Percentiles rank a stretch among this genome's conserved stretches.
phyloP scores from a whole-genome alignment of 805 yeast species.

The Yarrowia osloensis region DNA sequence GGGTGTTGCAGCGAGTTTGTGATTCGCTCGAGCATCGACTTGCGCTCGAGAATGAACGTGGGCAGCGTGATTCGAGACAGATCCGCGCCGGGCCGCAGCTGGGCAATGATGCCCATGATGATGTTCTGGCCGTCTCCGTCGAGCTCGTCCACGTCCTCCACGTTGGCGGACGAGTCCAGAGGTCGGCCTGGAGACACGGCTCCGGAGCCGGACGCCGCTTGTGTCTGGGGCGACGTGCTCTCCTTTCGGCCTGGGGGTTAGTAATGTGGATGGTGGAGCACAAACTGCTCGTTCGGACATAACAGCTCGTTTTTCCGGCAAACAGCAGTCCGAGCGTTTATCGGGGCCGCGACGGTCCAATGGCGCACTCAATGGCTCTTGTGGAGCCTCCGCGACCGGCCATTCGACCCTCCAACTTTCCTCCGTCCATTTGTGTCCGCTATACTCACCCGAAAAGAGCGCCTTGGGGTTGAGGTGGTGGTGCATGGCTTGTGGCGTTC shows the following conservation, averaged over 20 bases:
- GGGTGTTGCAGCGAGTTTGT: constrained; percentile 84
- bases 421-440: not conserved
- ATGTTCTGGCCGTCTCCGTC: constrained; percentile 89
- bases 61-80: constrained; percentile 89
- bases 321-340: not conserved
- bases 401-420: not conserved
- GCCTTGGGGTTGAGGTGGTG: constrained; percentile 29
- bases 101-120: constrained; percentile 82
- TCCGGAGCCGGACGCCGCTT: not conserved
- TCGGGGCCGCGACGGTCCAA: not conserved
- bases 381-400: not conserved
- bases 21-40: constrained; percentile 93
- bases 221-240: constrained; percentile 20
- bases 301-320: not conserved
- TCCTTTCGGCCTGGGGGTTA: constrained; percentile 28
- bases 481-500: constrained; percentile 14
- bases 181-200: constrained; percentile 4
- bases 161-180: constrained; percentile 10
- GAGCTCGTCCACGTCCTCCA: constrained; percentile 78
- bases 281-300: not conserved
- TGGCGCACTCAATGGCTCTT: not conserved
- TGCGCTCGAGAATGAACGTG: constrained; percentile 90
- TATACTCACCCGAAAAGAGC: constrained; percentile 27
- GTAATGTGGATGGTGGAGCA: not conserved
- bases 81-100: constrained; percentile 90